Evolutionary conservation across 192 early-diverging fungal species (phyloP).

Genomic region (Chytriomyces hyalinus): DNA sequence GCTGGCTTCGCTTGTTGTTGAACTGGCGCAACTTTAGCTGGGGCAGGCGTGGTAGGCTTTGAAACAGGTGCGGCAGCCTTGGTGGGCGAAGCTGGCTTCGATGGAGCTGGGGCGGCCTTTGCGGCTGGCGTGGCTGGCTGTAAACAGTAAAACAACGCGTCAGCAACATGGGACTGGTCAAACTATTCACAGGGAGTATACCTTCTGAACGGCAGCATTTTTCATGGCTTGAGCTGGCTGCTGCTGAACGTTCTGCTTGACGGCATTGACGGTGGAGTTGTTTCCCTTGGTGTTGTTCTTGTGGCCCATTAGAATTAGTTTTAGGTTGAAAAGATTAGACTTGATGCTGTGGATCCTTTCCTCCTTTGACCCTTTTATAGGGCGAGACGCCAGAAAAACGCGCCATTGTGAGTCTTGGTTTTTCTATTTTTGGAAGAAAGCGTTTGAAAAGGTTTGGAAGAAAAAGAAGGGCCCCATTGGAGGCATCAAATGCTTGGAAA

Average conservation of each 20-base stretch:
- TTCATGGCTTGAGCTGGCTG: slow-evolving; percentile 24
- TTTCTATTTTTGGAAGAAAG: no score
- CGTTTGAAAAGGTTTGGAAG: no score
- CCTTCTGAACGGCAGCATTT: slow-evolving; percentile 22
- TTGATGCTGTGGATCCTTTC: no score
- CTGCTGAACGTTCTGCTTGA: slow-evolving; percentile 32
- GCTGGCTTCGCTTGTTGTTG: no score
- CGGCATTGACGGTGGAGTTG: slow-evolving; percentile 29
- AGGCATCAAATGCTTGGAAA: neutral
- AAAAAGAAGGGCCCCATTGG: no score
- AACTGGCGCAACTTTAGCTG: neutral
- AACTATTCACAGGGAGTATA: neutral
- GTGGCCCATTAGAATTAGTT: neutral
- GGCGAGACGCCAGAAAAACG: no score
- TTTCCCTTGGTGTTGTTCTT: slow-evolving; percentile 26
- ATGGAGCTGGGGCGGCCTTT: slow-evolving; percentile 1
- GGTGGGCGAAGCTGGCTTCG: slow-evolving; percentile 12
- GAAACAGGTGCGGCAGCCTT: slow-evolving; percentile 16
- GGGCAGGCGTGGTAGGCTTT: slow-evolving; percentile 10
- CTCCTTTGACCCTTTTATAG: no score
- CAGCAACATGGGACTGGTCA: neutral
- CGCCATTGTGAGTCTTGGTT: no score
- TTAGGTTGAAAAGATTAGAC: no score
- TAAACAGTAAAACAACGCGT: neutral
- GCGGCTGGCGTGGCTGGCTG: neutral